A percentile compares a stretch with the other conserved stretches of the same genome.
These are phyloP conservation scores for Russula sp. DNA, from an alignment of 768 basidiomycete genomes.

Conservation along the genomic window DNA sequence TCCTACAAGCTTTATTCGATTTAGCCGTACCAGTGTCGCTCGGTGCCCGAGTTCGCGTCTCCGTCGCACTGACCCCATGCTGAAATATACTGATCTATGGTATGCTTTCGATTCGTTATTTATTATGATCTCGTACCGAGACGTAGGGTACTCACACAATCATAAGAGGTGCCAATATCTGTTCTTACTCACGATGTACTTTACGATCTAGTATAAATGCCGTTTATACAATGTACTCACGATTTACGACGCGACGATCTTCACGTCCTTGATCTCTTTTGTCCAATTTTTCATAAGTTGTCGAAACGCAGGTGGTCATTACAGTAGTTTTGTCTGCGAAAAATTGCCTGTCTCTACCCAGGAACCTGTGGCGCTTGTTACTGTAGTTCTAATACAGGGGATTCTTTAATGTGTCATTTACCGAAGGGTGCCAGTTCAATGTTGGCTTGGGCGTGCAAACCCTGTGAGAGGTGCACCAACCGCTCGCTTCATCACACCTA, in stretches of 20 bases:
- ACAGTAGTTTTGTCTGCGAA: neutral
- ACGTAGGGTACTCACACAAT: neutral
- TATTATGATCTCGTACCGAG: neutral
- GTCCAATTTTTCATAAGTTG: neutral
- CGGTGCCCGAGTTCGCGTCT: too few relatives aligned
- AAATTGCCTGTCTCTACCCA: neutral
- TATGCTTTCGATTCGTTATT: neutral
- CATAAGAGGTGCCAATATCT: neutral
- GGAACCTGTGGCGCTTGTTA: neutral
- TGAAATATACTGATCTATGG: constrained; percentile 7
- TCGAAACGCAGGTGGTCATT: neutral
- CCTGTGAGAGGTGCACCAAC: constrained; percentile 21
- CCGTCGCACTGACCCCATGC: constrained; percentile 1
- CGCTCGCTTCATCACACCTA: constrained; percentile 26
- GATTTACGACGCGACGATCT: constrained; percentile 4
- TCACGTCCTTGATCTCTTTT: neutral
- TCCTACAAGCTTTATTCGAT: neutral
- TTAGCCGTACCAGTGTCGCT: neutral
- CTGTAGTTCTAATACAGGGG: neutral
- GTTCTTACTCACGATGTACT: constrained; percentile 26
- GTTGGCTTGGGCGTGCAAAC: constrained; percentile 19
- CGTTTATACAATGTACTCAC: constrained; percentile 16
- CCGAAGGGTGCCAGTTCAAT: neutral
- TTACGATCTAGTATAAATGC: constrained; percentile 22
- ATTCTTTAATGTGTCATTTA: neutral